A percentile compares a stretch with the other conserved stretches of the same genome.
phyloP scores from a whole-genome alignment of 2,329 filamentous ascomycete genomes.

The Fusarium heterosporum region DNA sequence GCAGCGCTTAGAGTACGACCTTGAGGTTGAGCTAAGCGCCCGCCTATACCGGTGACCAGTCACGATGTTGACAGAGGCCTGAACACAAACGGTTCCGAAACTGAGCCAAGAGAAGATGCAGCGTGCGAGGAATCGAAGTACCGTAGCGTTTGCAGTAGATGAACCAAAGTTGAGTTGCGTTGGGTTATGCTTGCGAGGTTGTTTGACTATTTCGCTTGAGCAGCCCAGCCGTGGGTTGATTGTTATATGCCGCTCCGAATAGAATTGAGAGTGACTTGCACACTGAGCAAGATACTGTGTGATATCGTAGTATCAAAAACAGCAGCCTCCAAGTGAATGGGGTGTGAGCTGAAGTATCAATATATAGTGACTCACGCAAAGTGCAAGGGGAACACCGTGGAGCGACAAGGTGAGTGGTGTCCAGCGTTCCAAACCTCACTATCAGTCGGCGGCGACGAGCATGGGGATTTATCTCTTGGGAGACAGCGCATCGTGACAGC shows the following conservation, averaged over 20 bases:
- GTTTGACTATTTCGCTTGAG: constrained; percentile 38
- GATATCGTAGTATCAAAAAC: constrained; percentile 33
- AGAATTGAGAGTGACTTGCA: constrained; percentile 31
- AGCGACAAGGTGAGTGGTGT: constrained; percentile 43
- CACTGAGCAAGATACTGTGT: constrained; percentile 15
- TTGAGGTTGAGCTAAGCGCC: constrained; percentile 42
- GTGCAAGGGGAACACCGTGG: constrained; percentile 46
- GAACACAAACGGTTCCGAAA: constrained; percentile 33
- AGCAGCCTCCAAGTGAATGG: constrained; percentile 47
- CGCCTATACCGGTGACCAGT: constrained; percentile 40
- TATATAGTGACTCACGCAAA: constrained; percentile 46
- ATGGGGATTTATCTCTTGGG: constrained; percentile 42
- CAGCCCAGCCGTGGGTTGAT: constrained; percentile 42
- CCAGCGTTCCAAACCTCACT: constrained; percentile 44
- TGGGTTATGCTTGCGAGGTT: constrained; percentile 27
- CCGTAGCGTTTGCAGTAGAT: constrained; percentile 15
- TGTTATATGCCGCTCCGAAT: constrained; percentile 35
- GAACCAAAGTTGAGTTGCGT: constrained; percentile 12
- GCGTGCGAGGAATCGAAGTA: constrained; percentile 1
- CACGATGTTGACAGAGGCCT: constrained; percentile 31
- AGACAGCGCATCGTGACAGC: constrained; percentile 34
- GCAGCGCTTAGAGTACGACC: constrained; percentile 44
- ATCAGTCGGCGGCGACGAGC: constrained; percentile 28
- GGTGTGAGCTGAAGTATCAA: constrained; percentile 33
- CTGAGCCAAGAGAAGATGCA: constrained; percentile 37